Evolutionary conservation across 768 basidiomycete species (phyloP), one percentile per base, ranked within the genome.

Genomic region (Crepidotus variabilis): DNA sequence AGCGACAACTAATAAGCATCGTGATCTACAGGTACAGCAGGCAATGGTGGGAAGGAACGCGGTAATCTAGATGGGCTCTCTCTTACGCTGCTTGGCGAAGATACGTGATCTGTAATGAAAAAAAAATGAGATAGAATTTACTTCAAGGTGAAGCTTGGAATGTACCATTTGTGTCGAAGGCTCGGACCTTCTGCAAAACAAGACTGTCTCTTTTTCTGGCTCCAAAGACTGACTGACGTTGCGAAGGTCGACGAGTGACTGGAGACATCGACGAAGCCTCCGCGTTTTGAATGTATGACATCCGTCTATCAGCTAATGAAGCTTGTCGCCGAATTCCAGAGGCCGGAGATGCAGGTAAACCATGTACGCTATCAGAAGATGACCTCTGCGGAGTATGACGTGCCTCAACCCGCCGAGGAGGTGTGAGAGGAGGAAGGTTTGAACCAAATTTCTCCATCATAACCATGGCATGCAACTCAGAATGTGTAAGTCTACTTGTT

Each of bases 1-100:
- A 32, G 18, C 9, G 52, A 51, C 47, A 23, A n/a, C 21, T 36
- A 28, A 34, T 55, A 49, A 54, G 20, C 54, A 39, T 33, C 54
- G n/a, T 59, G 59, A 49, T 63, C 59, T 24, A 51, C 49, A 18
- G 62, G 62, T 49, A 72, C 56, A n/a, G 65, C 63, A 32, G 68
- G 65, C 14, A 72, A 60, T 7, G 69, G 62, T 32, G 61, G 54
- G 53, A 60, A 62, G 14, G 70, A 64, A 21, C 69, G 63, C 0
- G 76, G 69, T n/a, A 79, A 75, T 55, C 71, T 65, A 10, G 69
- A 60, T 45, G 77, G 58, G 16, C 72, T 66, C 20, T 72, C 66
- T 60, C 67, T 68, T 6, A 62, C 57, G 10, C 57, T 48, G 52
- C 43, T 46, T 47, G 33, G 49, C 52, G 9, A 39, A 20, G 33